Percentiles rank a stretch among this genome's conserved stretches.
Evolutionary conservation across 768 basidiomycete genomes (phyloP).

Genomic region (Tulasnella sp.): DNA sequence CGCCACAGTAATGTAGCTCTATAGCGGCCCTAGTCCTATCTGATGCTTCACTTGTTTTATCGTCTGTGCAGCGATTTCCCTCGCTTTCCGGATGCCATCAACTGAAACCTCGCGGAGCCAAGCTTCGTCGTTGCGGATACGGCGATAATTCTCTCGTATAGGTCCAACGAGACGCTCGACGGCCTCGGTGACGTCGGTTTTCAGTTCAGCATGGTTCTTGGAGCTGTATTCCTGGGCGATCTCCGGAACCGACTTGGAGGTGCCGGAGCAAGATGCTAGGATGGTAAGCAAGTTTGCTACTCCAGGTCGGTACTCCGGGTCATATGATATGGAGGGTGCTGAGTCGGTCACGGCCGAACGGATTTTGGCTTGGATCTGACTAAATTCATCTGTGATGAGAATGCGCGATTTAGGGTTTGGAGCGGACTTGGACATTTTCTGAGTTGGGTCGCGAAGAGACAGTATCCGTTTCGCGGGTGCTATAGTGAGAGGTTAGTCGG

Average conservation of each 20-base stretch:
- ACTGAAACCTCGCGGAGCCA: slow-evolving; percentile 53
- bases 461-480: slow-evolving; percentile 73
- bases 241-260: slow-evolving; percentile 23
- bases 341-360: slow-evolving; percentile 81
- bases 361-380: slow-evolving; percentile 56
- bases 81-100: slow-evolving; percentile 54
- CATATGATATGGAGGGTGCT: slow-evolving; percentile 58
- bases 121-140: slow-evolving; percentile 43
- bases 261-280: slow-evolving; percentile 53
- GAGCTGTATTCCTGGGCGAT: slow-evolving; percentile 38
- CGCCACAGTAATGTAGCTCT: too few relatives aligned
- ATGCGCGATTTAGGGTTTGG: slow-evolving; percentile 71
- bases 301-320: slow-evolving; percentile 70
- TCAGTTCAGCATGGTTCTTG: slow-evolving; percentile 55
- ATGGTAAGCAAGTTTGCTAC: slow-evolving; percentile 73
- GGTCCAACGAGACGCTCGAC: slow-evolving; percentile 52
- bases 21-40: slow-evolving; percentile 41
- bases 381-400: slow-evolving; percentile 62
- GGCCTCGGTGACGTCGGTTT: slow-evolving; percentile 61
- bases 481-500: slow-evolving; percentile 23
- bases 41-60: slow-evolving; percentile 54
- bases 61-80: slow-evolving; percentile 45
- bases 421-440: slow-evolving; percentile 95
- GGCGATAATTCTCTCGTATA: slow-evolving; percentile 60
- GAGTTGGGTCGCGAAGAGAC: slow-evolving; percentile 70